phyloP scores from a whole-genome alignment of 257 asterid species.

The Solanum chilense region DNA sequence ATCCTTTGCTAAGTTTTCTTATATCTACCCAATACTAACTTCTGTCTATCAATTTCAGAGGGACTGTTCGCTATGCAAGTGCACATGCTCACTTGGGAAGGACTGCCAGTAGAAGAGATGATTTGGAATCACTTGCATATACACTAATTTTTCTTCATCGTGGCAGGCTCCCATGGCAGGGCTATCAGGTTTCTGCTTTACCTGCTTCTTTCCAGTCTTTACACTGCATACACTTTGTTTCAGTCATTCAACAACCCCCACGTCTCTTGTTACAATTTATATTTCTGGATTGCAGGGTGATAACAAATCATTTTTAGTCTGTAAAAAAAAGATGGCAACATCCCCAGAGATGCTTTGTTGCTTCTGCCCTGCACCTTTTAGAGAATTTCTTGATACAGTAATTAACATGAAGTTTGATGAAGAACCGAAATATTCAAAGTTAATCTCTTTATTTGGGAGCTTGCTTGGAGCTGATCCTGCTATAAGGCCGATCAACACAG shows the following conservation, averaged over 20 bases:
- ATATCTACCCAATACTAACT: background rate
- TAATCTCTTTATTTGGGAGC: conserved; percentile 32
- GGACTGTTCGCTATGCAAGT: conserved; percentile 47
- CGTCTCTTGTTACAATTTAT: background rate
- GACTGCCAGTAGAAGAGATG: conserved; percentile 47
- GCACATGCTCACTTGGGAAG: conserved; percentile 47
- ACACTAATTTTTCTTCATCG: conserved; percentile 36
- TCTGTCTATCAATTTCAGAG: conserved; percentile 8
- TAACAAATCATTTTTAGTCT: conserved; percentile 36
- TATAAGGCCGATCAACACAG: conserved; percentile 34
- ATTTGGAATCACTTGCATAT: conserved; percentile 39
- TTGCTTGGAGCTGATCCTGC: conserved; percentile 35
- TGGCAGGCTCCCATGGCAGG: conserved; percentile 47
- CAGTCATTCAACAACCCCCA: background rate
- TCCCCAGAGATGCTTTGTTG: conserved; percentile 36
- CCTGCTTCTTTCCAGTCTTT: background rate
- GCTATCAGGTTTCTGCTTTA: conserved; percentile 27
- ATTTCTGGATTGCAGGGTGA: conserved; percentile 22
- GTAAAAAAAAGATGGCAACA: conserved; percentile 37
- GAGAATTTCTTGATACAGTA: conserved; percentile 29
- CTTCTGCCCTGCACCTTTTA: conserved; percentile 34
- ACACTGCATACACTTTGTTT: background rate
- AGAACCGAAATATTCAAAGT: conserved; percentile 36
- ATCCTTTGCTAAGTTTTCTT: background rate
- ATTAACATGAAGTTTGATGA: conserved; percentile 38